Evolutionary conservation across 179 eudicot genomes (phyloP).

Genomic region (Drosera spatulata): DNA sequence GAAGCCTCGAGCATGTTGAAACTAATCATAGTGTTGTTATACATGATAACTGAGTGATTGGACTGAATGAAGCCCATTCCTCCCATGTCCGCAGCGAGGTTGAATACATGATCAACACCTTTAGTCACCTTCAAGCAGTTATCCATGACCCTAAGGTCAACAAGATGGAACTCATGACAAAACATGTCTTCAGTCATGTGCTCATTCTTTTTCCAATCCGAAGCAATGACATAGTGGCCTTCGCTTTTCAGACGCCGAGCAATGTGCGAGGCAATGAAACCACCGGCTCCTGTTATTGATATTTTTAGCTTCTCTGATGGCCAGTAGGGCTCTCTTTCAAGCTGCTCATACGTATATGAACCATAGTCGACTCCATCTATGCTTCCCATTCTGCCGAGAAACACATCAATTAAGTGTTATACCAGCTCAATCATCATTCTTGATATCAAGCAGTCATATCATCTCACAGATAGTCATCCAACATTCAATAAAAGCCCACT

Average conservation of each 20-base stretch:
- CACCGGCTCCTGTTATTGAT: slow-evolving; percentile 93
- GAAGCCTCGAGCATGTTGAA: slow-evolving; percentile 96
- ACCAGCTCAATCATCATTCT: slow-evolving; percentile 60
- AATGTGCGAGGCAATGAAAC: slow-evolving; percentile 94
- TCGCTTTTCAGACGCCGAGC: slow-evolving; percentile 88
- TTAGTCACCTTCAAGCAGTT: slow-evolving; percentile 84
- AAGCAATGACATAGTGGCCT: slow-evolving; percentile 48
- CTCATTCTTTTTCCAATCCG: no score
- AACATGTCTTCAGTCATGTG: slow-evolving; percentile 90
- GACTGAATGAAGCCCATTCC: no score
- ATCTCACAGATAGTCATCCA: neutral
- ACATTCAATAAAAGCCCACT: no score
- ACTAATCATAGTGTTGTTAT: slow-evolving; percentile 83
- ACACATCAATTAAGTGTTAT: no score
- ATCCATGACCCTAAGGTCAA: slow-evolving; percentile 95
- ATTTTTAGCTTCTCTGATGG: slow-evolving; percentile 78
- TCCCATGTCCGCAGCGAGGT: no score
- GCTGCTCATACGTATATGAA: slow-evolving; percentile 70
- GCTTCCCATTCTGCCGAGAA: slow-evolving; percentile 5
- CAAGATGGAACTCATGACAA: slow-evolving; percentile 92
- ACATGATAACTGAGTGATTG: no score
- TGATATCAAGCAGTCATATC: neutral
- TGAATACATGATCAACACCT: slow-evolving; percentile 1
- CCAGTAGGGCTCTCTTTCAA: slow-evolving; percentile 92
- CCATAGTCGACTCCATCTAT: slow-evolving; percentile 29